Conservation (phyloP, 2,329 filamentous ascomycete genomes). For the Fusarium avenaceum region DNA sequence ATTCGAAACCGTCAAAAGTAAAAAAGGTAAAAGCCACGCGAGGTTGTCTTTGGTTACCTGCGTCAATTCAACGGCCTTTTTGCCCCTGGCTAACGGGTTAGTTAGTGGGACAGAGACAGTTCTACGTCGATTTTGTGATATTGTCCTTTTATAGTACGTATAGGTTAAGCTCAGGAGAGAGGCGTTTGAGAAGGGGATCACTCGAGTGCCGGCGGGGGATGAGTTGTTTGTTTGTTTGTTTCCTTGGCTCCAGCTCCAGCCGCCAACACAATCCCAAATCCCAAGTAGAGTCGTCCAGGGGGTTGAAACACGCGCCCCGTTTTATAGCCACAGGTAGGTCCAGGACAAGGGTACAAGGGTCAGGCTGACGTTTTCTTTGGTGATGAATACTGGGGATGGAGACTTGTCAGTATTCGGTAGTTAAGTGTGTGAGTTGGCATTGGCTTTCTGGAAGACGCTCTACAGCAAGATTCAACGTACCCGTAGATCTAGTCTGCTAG, state of each 20-base stretch:
- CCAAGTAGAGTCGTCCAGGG: constrained; percentile 18
- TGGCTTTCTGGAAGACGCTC: too few species aligned
- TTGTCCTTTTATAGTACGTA: background rate
- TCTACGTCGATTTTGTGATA: background rate
- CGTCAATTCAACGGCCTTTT: background rate
- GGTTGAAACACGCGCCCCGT: constrained; percentile 44
- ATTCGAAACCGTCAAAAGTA: constrained; percentile 3
- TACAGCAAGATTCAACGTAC: background rate
- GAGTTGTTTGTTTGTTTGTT: constrained; percentile 32
- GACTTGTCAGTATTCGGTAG: too few species aligned
- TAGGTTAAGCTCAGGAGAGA: background rate
- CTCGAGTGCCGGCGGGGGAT: background rate
- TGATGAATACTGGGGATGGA: background rate
- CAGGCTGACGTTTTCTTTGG: constrained; percentile 16
- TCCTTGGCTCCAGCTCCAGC: background rate
- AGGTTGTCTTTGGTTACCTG: constrained; percentile 10
- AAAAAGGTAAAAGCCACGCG: constrained; percentile 27
- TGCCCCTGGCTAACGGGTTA: constrained; percentile 11
- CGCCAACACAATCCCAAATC: background rate
- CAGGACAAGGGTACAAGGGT: background rate
- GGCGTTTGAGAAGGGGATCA: background rate
- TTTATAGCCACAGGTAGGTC: constrained; percentile 20
- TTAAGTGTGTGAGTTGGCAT: background rate
- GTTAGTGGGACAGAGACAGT: background rate
- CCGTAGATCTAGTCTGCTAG: background rate